Evolutionary conservation across 2,329 filamentous ascomycete genomes (phyloP).

Genomic region (Thielaviopsis punctulata): DNA sequence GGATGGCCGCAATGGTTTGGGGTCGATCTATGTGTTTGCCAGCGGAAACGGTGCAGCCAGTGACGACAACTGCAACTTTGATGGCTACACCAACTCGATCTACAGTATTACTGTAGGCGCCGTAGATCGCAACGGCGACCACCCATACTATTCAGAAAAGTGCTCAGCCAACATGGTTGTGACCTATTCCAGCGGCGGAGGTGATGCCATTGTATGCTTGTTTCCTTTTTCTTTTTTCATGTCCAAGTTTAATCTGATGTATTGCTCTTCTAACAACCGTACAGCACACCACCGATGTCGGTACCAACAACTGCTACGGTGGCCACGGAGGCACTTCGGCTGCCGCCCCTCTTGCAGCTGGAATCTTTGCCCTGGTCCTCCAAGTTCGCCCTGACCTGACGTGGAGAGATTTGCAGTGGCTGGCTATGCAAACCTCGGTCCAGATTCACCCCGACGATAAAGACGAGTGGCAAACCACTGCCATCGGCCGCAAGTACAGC

Average conservation of each 20-base stretch:
- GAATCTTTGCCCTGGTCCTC: constrained; percentile 77
- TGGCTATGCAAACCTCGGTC: constrained; percentile 69
- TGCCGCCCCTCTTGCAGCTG: constrained; percentile 80
- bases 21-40: constrained; percentile 91
- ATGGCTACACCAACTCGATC: constrained; percentile 98
- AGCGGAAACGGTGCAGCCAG: constrained; percentile 78
- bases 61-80: constrained; percentile 97
- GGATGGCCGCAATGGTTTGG: constrained; percentile 64
- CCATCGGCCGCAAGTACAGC: constrained; percentile 71
- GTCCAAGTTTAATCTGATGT: background rate
- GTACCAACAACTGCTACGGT: constrained; percentile 58
- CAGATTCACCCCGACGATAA: constrained; percentile 51
- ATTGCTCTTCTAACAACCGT: background rate
- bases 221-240: background rate
- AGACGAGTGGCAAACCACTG: constrained; percentile 66
- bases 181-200: constrained; percentile 83
- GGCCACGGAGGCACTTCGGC: constrained; percentile 91
- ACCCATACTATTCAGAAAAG: constrained; percentile 90
- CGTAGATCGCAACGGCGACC: constrained; percentile 69
- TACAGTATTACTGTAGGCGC: constrained; percentile 96
- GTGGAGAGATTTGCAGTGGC: constrained; percentile 90
- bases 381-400: constrained; percentile 70
- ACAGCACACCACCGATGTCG: constrained; percentile 85
- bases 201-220: constrained; percentile 60
- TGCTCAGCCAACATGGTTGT: constrained; percentile 93